Evolutionary conservation across 2,329 filamentous ascomycete genomes (phyloP), one percentile per base, ranked within the genome.

Genomic region (Talaromyces sp.): DNA sequence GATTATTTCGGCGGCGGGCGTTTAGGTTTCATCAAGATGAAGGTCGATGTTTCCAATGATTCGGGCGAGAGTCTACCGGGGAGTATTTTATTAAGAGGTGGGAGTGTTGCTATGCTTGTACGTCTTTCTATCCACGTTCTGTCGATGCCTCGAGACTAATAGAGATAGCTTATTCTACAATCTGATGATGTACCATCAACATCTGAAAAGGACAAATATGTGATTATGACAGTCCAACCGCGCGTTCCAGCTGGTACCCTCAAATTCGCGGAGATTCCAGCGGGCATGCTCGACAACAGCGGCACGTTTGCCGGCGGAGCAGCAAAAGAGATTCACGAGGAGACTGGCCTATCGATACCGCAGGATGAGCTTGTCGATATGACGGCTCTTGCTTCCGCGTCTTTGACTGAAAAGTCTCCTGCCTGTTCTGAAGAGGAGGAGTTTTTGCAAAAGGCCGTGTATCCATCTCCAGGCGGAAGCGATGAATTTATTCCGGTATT

Each of bases 401-500:
- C 35, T 18, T 50, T 9, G 65, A 65, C 6, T 18, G 12, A 21
- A 57, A 58, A 6, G 61, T 65, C 37, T 64, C 66, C 16, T n/a
- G 5, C 39, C n/a, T 18, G 7, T 28, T 8, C 12, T 14, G 44
- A 16, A 6, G 35, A 63, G 1, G 74, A 72, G 7, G 74, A 81
- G 67, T 66, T 69, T 1, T 66, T 85, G 9, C 80, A 82, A 64
- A 72, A 77, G 57, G 82, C 77, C 0, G 75, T 84, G 54, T 86
- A 86, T 67, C 81, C 83, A 0, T 82, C 78, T 12, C 75, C 82
- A 0, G 84, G 84, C 1, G 84, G 81, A 1, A 82, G 82, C 63
- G 84, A 87, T 69, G 84, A 87, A 65, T 86, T 83, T 66, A 82
- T 86, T 28, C 82, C 83, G 0, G 68, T 86, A 5, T 84, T 86